Conservation (phyloP, 2,329 filamentous ascomycete species). For the Diaporthe sp. region DNA sequence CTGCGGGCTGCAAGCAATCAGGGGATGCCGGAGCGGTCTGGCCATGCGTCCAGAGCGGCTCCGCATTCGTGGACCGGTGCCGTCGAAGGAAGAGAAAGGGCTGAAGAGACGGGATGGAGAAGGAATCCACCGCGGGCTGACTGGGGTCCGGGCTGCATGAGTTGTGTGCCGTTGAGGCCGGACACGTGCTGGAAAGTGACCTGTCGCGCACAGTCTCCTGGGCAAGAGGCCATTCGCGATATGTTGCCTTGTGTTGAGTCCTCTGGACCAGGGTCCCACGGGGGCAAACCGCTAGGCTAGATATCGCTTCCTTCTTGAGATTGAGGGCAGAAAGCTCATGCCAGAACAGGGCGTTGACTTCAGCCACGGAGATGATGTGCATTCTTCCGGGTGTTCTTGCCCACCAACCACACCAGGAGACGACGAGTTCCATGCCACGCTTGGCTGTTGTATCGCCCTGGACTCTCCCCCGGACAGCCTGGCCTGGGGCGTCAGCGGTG, state of each 20-base stretch:
- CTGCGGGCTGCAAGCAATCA: neutral
- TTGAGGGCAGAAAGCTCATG: neutral
- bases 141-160: neutral
- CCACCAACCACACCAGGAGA: neutral
- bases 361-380: neutral
- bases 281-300: neutral
- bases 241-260: slow-evolving; percentile 1
- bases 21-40: neutral
- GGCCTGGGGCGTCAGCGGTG: neutral
- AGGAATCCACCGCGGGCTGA: neutral
- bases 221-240: slow-evolving; percentile 6
- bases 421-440: neutral
- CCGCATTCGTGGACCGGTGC: neutral
- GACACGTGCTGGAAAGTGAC: slow-evolving; percentile 26
- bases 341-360: neutral
- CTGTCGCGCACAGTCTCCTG: slow-evolving; percentile 9
- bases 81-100: neutral
- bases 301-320: neutral
- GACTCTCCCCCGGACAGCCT: neutral
- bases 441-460: neutral
- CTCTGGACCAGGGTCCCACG: neutral
- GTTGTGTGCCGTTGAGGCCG: slow-evolving; percentile 20
- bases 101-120: neutral
- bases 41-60: slow-evolving; percentile 3
- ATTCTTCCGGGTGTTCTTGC: neutral